These are phyloP conservation scores for Erodium moschatum DNA, from an alignment of 441 rosid species.

Conservation along the genomic window DNA sequence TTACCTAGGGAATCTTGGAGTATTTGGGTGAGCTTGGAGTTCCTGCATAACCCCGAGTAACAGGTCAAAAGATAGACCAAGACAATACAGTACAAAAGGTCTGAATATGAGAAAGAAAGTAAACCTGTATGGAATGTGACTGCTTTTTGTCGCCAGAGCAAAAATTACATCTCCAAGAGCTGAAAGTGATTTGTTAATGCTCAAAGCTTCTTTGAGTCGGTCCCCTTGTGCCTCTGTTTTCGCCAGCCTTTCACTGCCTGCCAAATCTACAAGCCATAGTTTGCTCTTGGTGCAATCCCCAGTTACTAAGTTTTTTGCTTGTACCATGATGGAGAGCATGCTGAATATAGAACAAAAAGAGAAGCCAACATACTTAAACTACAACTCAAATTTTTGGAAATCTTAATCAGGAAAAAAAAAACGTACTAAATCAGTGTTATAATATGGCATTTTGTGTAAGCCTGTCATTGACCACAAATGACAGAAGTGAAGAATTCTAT, in stretches of 20 bases:
- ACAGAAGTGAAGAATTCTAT: neutral
- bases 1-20: slow-evolving; percentile 93
- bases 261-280: slow-evolving; percentile 88
- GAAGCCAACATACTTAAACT: neutral
- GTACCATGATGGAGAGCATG: slow-evolving; percentile 77
- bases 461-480: neutral
- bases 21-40: slow-evolving; percentile 89
- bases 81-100: neutral
- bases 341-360: slow-evolving; percentile 29
- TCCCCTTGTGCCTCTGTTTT: slow-evolving; percentile 89
- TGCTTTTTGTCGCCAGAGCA: slow-evolving; percentile 82
- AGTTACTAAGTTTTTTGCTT: slow-evolving; percentile 69
- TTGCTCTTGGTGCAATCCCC: slow-evolving; percentile 86
- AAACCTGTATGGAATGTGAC: slow-evolving; percentile 84
- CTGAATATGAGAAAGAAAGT: slow-evolving; percentile 10
- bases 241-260: slow-evolving; percentile 91
- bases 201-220: slow-evolving; percentile 89
- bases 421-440: neutral
- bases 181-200: slow-evolving; percentile 82
- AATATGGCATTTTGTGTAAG: neutral
- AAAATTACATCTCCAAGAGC: slow-evolving; percentile 95
- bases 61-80: slow-evolving; percentile 10
- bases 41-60: slow-evolving; percentile 38
- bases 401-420: neutral
- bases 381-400: too few species aligned